phyloP scores from a whole-genome alignment of 148 eudicot species.

The Vaccinium corymbosum region DNA sequence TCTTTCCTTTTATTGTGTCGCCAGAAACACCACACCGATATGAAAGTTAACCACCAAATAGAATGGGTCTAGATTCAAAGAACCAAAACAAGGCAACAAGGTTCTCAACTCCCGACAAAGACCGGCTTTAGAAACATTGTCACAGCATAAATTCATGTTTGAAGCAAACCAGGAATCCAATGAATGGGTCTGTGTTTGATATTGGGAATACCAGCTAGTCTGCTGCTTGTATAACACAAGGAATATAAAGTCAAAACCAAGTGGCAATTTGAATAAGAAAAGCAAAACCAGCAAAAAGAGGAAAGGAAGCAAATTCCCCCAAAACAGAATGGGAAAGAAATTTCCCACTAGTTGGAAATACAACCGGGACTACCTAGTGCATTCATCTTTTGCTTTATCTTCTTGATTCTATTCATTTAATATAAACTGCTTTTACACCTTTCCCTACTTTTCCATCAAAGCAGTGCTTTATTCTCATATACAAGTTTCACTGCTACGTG shows the following conservation, averaged over 20 bases:
- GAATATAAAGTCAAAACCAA: constrained; percentile 13
- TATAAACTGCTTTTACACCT: constrained; percentile 23
- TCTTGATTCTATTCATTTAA: constrained; percentile 30
- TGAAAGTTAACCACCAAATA: background rate
- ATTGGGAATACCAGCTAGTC: constrained; percentile 11
- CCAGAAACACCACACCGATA: background rate
- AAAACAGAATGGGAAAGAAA: constrained; percentile 14
- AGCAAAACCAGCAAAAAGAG: background rate
- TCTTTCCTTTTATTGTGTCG: background rate
- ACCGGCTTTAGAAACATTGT: background rate
- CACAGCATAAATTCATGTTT: background rate
- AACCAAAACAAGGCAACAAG: background rate
- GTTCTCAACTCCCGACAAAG: background rate
- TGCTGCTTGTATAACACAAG: background rate
- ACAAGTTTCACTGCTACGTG: background rate
- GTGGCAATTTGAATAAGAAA: background rate
- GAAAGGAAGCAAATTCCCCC: constrained; percentile 16
- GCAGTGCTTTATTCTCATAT: background rate
- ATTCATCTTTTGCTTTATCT: constrained; percentile 36
- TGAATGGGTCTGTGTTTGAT: background rate
- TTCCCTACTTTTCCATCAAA: background rate
- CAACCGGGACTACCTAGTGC: constrained; percentile 13
- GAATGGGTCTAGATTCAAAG: background rate
- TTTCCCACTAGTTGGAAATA: constrained; percentile 19
- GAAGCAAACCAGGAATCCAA: constrained; percentile 5